Evolutionary conservation across 495 filamentous ascomycete species (phyloP), one percentile per base, ranked within the genome.

Genomic region (Trichocladium uniseriatum): DNA sequence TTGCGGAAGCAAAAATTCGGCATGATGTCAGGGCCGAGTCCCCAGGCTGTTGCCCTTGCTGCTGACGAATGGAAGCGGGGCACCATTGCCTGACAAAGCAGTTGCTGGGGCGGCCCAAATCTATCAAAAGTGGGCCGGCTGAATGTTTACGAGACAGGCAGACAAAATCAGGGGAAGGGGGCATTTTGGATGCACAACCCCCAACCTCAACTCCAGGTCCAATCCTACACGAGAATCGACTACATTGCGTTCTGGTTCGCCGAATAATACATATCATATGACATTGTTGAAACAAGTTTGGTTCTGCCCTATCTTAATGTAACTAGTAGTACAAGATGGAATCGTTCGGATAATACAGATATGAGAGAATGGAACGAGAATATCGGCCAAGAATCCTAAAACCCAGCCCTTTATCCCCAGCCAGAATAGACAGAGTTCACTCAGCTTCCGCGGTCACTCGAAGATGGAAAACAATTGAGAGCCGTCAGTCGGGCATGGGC

Each of bases 381-480:
- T 5, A 28, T 15, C 14, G 10, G 27, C 18, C 27, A 29, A 24
- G 22, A 47, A 14, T 14, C 13, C 20, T 7, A 7, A 16, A 18
- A 15, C n/a, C n/a, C 35, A 16, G 4, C 21, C 3, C 5, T 14
- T 19, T 5, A 37, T 16, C 35, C 21, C 32, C 43, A 20, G n/a
- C n/a, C n/a, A n/a, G n/a, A n/a, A n/a, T n/a, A n/a, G 24, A 27
- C 24, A 27, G 24, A 27, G 8, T 27, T n/a, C n/a, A n/a, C n/a
- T 27, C 24, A 27, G 8, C 24, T 27, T 8, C 24, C 24, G n/a
- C n/a, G 27, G 15, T 53, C 45, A 55, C 49, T 58, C 48, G 65
- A 67, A 61, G 47, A 78, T 69, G 8, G 71, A 72, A 43, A 74
- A 76, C 29, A 68, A 43, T 53, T 76, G 66, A 7, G 64, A 63